Evolutionary conservation across 108 stramenopile species (phyloP).

Genomic region (Fragilariopsis cylindrus): DNA sequence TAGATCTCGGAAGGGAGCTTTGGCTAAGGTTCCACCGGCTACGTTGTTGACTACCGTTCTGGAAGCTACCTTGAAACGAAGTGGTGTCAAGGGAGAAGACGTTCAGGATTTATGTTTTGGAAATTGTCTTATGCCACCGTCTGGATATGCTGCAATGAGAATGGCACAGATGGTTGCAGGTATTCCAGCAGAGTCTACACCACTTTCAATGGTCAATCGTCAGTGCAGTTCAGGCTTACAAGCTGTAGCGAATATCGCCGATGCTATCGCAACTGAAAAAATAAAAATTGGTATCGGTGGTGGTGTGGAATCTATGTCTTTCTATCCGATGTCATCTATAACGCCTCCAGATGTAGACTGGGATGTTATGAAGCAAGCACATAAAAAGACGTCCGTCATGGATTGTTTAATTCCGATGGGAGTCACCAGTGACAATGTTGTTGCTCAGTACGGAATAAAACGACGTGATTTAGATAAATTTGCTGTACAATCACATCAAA

Average conservation of each 20-base stretch:
- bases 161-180: slow-evolving; percentile 91
- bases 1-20: slow-evolving; percentile 72
- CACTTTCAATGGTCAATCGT: slow-evolving; percentile 69
- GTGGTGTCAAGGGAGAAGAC: slow-evolving; percentile 27
- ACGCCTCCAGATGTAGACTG: slow-evolving; percentile 78
- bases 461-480: slow-evolving; percentile 84
- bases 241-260: slow-evolving; percentile 89
- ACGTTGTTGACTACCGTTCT: slow-evolving; percentile 72
- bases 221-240: slow-evolving; percentile 96
- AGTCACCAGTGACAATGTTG: slow-evolving; percentile 93
- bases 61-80: slow-evolving; percentile 32
- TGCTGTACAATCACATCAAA: slow-evolving; percentile 82
- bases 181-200: slow-evolving; percentile 70
- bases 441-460: slow-evolving; percentile 67
- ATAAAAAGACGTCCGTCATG: slow-evolving; percentile 34
- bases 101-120: slow-evolving; percentile 90
- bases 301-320: slow-evolving; percentile 93
- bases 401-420: slow-evolving; percentile 97
- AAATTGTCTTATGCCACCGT: slow-evolving; percentile 89
- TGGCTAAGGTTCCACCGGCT: slow-evolving; percentile 72
- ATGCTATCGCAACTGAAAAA: slow-evolving; percentile 70
- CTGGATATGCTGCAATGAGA: slow-evolving; percentile 84
- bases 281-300: slow-evolving; percentile 90
- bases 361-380: slow-evolving; percentile 60
- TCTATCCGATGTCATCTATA: slow-evolving; percentile 61